Base-by-base conservation (phyloP, 768 basidiomycete genomes). In the Russula compacta region DNA sequence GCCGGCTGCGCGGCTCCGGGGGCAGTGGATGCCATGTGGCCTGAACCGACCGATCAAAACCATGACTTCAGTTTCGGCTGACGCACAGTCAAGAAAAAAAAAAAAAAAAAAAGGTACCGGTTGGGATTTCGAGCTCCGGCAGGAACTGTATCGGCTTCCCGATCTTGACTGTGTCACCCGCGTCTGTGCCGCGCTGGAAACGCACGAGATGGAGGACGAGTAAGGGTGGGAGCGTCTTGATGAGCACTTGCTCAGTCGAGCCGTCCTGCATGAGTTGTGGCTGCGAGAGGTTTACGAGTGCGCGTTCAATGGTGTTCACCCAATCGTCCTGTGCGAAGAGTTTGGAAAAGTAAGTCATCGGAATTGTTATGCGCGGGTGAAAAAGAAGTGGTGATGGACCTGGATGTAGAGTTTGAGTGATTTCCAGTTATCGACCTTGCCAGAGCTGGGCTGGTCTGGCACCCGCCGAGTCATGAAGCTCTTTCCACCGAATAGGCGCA, bases 171-270 rank as follows among this genome's bases (percentile, higher is more conserved):
- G 91, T 90, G 32, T 86, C 89, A 11, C 81, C 81, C 0, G 83
- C 83, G 15, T 73, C 76, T 3, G 81, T 80, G 68, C 95, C 94
- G 69, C 94, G 98, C 56, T 84, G 77, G 76, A 98, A 98, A 39
- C 95, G 76, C 73, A 97, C 95, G 69, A 97, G 78, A 69, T 97
- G 94, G n/a, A 97, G 76, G 32, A 95, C 83, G 50, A 98, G 77
- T 12, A 95, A 81, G 0, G 86, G 84, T 3, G 95, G 95, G 10
- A 94, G 79, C 0, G 82, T 77, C 33, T 97, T 94, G 59, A 98
- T 83, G 56, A 87, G 83, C 5, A 85, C 79, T 50, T 81, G 81
- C 68, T 86, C 87, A 8, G 59, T 54, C 2, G 59, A 46, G 2
- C 83, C 83, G 14, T 91, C 79, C 67, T 92, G 87, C 0, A 99